phyloP scores from a whole-genome alignment of 495 filamentous ascomycete genomes.

The Aspergillus indologenus region DNA sequence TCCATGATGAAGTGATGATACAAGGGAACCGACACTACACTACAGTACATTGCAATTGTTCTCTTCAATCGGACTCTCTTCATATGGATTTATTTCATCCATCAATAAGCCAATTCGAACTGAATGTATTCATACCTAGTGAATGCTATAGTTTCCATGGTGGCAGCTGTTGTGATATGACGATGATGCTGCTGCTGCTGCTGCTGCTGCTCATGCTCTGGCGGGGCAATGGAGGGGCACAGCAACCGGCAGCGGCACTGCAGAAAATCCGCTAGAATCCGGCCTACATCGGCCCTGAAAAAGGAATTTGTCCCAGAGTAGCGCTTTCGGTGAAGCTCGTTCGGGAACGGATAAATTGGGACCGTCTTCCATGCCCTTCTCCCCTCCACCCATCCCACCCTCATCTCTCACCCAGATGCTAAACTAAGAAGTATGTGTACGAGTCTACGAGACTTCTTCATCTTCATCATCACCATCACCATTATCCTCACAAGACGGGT shows the following conservation, averaged over 20 bases:
- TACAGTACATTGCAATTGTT: too few relatives aligned
- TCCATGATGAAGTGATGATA: too few relatives aligned
- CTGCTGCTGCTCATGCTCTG: constrained; percentile 15
- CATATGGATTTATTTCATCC: too few relatives aligned
- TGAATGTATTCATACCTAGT: too few relatives aligned
- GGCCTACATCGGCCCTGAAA: constrained; percentile 11
- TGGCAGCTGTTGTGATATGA: too few relatives aligned
- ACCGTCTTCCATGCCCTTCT: neutral
- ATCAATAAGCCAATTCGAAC: too few relatives aligned
- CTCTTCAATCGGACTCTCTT: too few relatives aligned
- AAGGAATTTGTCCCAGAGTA: constrained; percentile 11
- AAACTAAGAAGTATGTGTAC: neutral
- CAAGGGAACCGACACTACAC: too few relatives aligned
- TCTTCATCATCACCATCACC: too few relatives aligned
- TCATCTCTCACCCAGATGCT: neutral
- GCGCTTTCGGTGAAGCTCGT: constrained; percentile 22
- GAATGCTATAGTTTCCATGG: too few relatives aligned
- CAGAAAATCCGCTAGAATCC: constrained; percentile 13
- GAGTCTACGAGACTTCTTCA: too few relatives aligned
- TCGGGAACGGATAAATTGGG: constrained; percentile 15
- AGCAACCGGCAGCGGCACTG: neutral
- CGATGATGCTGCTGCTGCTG: constrained; percentile 16
- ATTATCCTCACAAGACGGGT: too few relatives aligned
- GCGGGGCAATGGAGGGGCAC: constrained; percentile 43
- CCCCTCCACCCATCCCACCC: neutral